Conservation (phyloP, 2,329 filamentous ascomycete genomes). For the Macrophomina pseudophaseolina region DNA sequence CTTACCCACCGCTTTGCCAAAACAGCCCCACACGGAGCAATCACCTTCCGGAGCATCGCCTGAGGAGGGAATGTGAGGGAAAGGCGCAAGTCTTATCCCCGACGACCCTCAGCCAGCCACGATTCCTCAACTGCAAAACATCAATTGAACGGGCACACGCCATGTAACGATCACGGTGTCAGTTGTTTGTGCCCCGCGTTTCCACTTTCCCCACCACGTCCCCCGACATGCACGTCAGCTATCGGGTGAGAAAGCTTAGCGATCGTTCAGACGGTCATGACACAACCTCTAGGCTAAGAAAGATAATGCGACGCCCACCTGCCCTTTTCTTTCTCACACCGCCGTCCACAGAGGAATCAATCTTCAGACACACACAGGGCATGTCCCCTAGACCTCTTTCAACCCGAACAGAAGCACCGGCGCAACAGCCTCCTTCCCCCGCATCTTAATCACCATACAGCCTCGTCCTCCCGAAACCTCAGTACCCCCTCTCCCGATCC, state of each 20-base stretch:
- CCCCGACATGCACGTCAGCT: not conserved
- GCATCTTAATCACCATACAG: not conserved
- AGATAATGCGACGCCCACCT: not conserved
- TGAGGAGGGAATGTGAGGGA: not conserved
- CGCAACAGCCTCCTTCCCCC: not conserved
- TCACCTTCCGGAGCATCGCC: not conserved
- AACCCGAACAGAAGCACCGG: not conserved
- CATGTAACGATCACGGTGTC: slow-evolving; percentile 5
- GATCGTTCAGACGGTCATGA: not conserved
- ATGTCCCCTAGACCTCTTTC: not conserved
- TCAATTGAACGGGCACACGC: not conserved
- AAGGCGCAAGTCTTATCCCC: not conserved
- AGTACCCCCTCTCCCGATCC: slow-evolving; percentile 66
- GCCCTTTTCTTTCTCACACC: not conserved
- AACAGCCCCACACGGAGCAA: not conserved
- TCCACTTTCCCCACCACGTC: not conserved
- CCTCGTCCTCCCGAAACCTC: not conserved
- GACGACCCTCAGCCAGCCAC: not conserved
- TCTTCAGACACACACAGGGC: not conserved
- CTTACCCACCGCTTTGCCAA: not conserved
- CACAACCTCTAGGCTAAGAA: not conserved
- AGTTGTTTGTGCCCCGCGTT: not conserved
- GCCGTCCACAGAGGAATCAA: not conserved
- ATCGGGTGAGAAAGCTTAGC: not conserved
- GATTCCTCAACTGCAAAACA: not conserved